Evolutionary conservation across 768 basidiomycete genomes (phyloP).

Genomic region (Saitozyma podzolica): DNA sequence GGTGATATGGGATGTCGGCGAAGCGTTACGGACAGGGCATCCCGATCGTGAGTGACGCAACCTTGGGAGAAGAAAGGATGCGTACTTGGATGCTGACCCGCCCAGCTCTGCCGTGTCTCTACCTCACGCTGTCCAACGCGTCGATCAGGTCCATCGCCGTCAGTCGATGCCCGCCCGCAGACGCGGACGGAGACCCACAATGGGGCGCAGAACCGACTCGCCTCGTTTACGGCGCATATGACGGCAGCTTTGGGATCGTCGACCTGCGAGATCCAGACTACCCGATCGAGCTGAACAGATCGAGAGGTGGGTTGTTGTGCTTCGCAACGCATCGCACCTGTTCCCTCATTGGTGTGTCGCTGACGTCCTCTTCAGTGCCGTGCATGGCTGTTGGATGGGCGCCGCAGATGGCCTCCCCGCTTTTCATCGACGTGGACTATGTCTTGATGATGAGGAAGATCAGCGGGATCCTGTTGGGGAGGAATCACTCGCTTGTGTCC

Average conservation of each 20-base stretch:
- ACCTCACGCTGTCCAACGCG: constrained; percentile 20
- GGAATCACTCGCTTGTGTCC: constrained; percentile 2
- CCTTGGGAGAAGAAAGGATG: neutral
- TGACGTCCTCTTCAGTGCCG: constrained; percentile 20
- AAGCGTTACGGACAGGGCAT: constrained; percentile 21
- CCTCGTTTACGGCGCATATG: constrained; percentile 26
- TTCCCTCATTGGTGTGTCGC: neutral
- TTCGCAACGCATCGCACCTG: neutral
- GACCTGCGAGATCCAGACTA: constrained; percentile 32
- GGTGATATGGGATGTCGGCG: constrained; percentile 47
- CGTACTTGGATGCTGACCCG: constrained; percentile 1
- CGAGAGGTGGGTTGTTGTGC: constrained; percentile 27
- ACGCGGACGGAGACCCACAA: constrained; percentile 14
- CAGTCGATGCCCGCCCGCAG: constrained; percentile 20
- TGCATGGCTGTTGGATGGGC: constrained; percentile 33
- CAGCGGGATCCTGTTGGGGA: constrained; percentile 5
- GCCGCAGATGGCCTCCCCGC: constrained; percentile 20
- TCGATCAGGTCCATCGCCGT: constrained; percentile 24
- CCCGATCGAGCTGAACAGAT: constrained; percentile 23
- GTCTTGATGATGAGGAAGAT: constrained; percentile 19
- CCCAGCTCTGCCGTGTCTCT: constrained; percentile 23
- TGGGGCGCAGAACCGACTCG: constrained; percentile 27
- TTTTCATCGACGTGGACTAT: constrained; percentile 30
- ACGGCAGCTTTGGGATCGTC: constrained; percentile 26
- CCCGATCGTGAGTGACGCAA: constrained; percentile 18